These are phyloP conservation scores for Diaporthe vexans DNA, from an alignment of 2,329 filamentous ascomycete species.

Conservation along the genomic window DNA sequence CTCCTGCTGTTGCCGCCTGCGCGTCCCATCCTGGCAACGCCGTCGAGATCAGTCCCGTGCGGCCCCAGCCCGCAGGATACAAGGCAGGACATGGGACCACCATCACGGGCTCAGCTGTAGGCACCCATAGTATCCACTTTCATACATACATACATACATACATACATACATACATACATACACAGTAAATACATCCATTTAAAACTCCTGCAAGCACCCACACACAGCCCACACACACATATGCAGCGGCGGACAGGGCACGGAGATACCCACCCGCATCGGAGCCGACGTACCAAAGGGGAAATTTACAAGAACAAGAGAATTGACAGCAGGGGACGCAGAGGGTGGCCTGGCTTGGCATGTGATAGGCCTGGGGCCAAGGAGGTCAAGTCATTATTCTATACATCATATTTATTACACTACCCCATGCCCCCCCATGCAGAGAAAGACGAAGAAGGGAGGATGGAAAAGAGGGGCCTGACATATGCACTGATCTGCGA, in stretches of 20 bases:
- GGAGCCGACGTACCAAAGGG: slow-evolving; percentile 23
- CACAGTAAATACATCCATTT: background rate
- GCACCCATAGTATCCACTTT: slow-evolving; percentile 17
- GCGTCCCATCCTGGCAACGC: slow-evolving; percentile 4
- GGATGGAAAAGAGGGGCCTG: background rate
- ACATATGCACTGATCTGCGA: slow-evolving; percentile 32
- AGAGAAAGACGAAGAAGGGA: background rate
- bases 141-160: slow-evolving; percentile 18
- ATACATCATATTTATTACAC: slow-evolving; percentile 13
- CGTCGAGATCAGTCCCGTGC: background rate
- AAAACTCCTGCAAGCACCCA: background rate
- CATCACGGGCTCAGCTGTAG: slow-evolving; percentile 25
- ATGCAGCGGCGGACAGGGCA: slow-evolving; percentile 19
- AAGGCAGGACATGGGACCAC: slow-evolving; percentile 29
- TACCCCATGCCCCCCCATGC: background rate
- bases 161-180: slow-evolving; percentile 2
- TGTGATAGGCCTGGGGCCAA: slow-evolving; percentile 21
- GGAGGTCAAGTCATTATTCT: background rate
- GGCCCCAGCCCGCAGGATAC: slow-evolving; percentile 24
- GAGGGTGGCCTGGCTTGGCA: background rate
- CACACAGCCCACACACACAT: slow-evolving; percentile 3
- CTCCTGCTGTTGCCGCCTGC: slow-evolving; percentile 20
- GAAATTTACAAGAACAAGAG: slow-evolving; percentile 11
- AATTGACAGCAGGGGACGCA: background rate
- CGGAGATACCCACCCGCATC: slow-evolving; percentile 25